Evolutionary conservation across 2,329 filamentous ascomycete genomes (phyloP), one percentile per base, ranked within the genome.

Genomic region (Cladophialophora yegresii): DNA sequence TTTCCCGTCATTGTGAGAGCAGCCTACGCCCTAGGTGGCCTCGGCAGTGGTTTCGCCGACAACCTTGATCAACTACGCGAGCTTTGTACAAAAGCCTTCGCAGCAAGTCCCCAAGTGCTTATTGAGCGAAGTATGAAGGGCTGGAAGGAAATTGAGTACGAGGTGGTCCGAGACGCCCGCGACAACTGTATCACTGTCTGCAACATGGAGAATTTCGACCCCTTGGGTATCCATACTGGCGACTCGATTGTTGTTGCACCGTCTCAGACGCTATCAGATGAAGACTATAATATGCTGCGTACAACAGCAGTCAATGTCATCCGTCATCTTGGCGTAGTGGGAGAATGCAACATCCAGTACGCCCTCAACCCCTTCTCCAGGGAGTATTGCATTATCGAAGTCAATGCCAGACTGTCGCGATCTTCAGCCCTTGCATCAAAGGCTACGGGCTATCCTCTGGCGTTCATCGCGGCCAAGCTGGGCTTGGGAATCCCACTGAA

Each of bases 191-290:
- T 99, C 76, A 99, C 95, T 6, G 95, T 99, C 67, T 99, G 95
- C 79, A 99, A 99, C 82, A 98, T 99, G 95, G 95, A 99, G 82
- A 99, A 99, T 81, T 99, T 99, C 74, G 95, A 99, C 77, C 95
- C 95, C 61, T 87, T 99, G 1, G 95, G 95, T 73, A 98, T 98
- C 68, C 95, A 98, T 75, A 99, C 95, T 2, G 95, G 95, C 77
- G 95, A 99, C 76, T 98, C 93, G 12, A 97, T 99, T 70, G 95
- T 99, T 58, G 95, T 99, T 54, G 95, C 95, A 8, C 95, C 95
- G 47, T 98, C 93, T 3, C 95, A 98, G 79, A 99, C 95, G 0
- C 83, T 99, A 22, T 96, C 92, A 2, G 93, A 99, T 66, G 92
- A 97, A 76, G 95, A 99, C 78, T 99, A 98, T 83, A 96, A 98